Evolutionary conservation across 2,329 filamentous ascomycete genomes (phyloP), one percentile per base, ranked within the genome.

Genomic region (Calonectria pauciramosa): DNA sequence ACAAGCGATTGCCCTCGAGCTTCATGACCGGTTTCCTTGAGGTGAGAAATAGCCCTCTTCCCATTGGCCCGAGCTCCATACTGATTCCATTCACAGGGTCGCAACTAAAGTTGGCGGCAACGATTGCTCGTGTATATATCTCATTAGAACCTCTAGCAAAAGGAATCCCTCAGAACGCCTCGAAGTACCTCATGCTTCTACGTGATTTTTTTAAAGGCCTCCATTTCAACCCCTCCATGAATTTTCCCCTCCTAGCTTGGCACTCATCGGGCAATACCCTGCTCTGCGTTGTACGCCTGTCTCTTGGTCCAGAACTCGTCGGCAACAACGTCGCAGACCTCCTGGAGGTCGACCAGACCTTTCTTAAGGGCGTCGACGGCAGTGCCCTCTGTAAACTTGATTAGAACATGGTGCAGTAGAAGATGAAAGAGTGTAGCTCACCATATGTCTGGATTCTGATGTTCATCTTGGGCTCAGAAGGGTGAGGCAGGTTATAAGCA

Each of bases 11-110:
- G 86, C 96, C 96, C 49, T 92, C 92, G 82, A 97, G 92, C 89
- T 99, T 99, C 88, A 97, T 99, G 88, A 91, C 93, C 81, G 95
- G 95, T 65, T 99, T 99, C 89, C 89, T 99, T 82, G 95, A 99
- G 94, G 97, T 96, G 88, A 84, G 92, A 84, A 71, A 28, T 54
- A 51, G 56, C 30, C 11, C 28, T 32, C 47, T 44, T 23, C 13
- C 32, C 36, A 23, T 47, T 16, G 20, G 16, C 38, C 13, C 44
- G 41, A 32, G 23, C 10, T 41, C 64, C 18, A 16, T 56, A 74
- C 77, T 82, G 75, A 84, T 78, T 73, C 30, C 20, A 38, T 49
- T 52, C 36, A 76, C 75, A 91, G 89, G 89, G 89, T 79, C 90
- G 90, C 84, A 92, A 92, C 84, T 92, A 89, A 83, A 84, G 76